Conservation (phyloP, 768 basidiomycete species). For the Cantharellus cinnabarinus region DNA sequence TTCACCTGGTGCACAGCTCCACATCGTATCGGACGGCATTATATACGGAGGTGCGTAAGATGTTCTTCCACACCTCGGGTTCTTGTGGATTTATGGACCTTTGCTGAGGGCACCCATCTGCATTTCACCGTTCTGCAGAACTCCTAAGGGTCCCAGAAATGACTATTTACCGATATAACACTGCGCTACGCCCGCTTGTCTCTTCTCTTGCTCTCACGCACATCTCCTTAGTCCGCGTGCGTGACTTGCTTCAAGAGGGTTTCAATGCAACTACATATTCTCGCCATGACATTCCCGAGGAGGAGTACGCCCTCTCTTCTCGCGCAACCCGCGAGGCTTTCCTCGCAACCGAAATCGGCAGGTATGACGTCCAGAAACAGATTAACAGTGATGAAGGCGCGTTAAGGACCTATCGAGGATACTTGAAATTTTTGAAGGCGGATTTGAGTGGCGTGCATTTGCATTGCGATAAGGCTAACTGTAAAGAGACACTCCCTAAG, state of each 20-base stretch:
- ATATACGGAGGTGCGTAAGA: not conserved
- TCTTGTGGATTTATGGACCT: not conserved
- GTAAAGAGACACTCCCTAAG: too few relatives aligned
- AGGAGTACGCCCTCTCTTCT: not conserved
- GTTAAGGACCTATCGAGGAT: not conserved
- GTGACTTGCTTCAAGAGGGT: not conserved
- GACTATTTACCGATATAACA: not conserved
- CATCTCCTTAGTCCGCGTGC: not conserved
- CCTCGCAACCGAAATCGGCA: not conserved
- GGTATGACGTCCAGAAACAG: not conserved
- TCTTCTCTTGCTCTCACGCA: not conserved
- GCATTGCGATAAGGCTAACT: too few relatives aligned
- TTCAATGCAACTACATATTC: not conserved
- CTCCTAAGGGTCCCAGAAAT: not conserved
- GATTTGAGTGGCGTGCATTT: not conserved
- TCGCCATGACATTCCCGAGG: not conserved
- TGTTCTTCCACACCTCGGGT: not conserved
- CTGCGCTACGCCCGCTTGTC: not conserved
- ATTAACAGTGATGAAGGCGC: not conserved
- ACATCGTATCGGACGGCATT: conserved; percentile 1
- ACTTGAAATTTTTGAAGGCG: not conserved
- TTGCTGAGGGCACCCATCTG: not conserved
- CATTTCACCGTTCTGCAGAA: not conserved
- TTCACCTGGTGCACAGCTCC: not conserved
- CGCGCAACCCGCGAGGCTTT: not conserved